phyloP scores from a whole-genome alignment of 371 early-diverging fungal genomes.

The Coemansia linderi region DNA sequence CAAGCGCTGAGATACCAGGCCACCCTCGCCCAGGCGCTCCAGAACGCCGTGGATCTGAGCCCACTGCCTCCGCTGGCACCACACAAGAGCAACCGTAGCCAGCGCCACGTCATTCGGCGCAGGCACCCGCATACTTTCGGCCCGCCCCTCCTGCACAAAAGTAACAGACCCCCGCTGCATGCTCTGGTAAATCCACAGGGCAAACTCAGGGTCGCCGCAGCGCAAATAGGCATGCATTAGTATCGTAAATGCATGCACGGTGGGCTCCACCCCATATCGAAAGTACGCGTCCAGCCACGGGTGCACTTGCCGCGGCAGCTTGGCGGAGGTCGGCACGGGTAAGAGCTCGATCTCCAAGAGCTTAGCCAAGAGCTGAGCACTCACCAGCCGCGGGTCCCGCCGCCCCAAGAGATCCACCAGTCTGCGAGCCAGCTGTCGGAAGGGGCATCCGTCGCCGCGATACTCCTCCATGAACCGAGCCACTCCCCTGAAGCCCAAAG shows the following conservation, averaged over 20 bases:
- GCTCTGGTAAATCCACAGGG: slow-evolving; percentile 17
- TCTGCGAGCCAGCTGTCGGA: slow-evolving; percentile 1
- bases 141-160: background rate
- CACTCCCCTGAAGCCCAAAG: background rate
- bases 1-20: slow-evolving; percentile 12
- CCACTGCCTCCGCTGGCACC: slow-evolving; percentile 7
- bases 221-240: slow-evolving; percentile 25
- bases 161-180: slow-evolving; percentile 5
- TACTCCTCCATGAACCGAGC: background rate
- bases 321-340: background rate
- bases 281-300: slow-evolving; percentile 16
- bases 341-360: slow-evolving; percentile 24
- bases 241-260: slow-evolving; percentile 15
- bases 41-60: background rate
- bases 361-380: slow-evolving; percentile 17
- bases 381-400: slow-evolving; percentile 3
- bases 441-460: background rate
- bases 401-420: slow-evolving; percentile 4
- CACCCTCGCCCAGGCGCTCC: background rate
- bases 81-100: slow-evolving; percentile 8
- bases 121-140: slow-evolving; percentile 9
- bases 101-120: slow-evolving; percentile 23
- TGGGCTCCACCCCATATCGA: slow-evolving; percentile 8
- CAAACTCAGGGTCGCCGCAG: slow-evolving; percentile 14
- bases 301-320: slow-evolving; percentile 20